phyloP scores from a whole-genome alignment of 257 asterid species.

The Lavandula angustifolia region DNA sequence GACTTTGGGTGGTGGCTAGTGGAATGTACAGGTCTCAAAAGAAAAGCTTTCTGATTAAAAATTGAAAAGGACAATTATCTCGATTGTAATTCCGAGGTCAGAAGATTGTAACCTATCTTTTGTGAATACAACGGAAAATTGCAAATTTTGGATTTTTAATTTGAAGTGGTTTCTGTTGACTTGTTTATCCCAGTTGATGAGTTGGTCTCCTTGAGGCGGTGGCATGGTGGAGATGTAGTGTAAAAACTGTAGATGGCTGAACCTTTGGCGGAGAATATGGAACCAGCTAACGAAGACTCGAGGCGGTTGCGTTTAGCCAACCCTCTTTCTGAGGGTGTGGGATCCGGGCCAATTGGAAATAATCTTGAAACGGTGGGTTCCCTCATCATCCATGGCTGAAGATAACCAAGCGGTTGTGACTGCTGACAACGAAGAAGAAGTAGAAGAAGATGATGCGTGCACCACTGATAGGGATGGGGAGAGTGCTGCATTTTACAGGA shows the following conservation, averaged over 20 bases:
- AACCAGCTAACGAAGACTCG: slow-evolving; percentile 50
- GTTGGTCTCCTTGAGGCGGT: slow-evolving; percentile 33
- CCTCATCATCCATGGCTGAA: slow-evolving; percentile 47
- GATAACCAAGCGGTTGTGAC: slow-evolving; percentile 49
- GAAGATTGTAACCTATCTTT: slow-evolving; percentile 19
- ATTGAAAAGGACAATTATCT: slow-evolving; percentile 20
- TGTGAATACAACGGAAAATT: neutral
- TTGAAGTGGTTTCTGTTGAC: slow-evolving; percentile 33
- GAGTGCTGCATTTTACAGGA: slow-evolving; percentile 99
- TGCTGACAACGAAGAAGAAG: slow-evolving; percentile 46
- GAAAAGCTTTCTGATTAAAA: slow-evolving; percentile 11
- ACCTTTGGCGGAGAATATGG: slow-evolving; percentile 48
- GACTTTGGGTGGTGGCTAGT: slow-evolving; percentile 30
- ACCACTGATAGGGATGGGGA: slow-evolving; percentile 65
- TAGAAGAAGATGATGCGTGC: slow-evolving; percentile 65
- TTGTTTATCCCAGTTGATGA: slow-evolving; percentile 31
- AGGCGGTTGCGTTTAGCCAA: slow-evolving; percentile 35
- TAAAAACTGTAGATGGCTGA: slow-evolving; percentile 56
- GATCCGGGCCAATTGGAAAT: slow-evolving; percentile 38
- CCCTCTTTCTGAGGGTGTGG: slow-evolving; percentile 39
- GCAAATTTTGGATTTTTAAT: slow-evolving; percentile 22
- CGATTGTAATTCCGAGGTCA: slow-evolving; percentile 32
- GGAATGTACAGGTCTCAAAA: slow-evolving; percentile 30
- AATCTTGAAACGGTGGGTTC: slow-evolving; percentile 57
- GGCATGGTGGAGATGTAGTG: slow-evolving; percentile 32